Evolutionary conservation across 2,329 filamentous ascomycete species (phyloP), one percentile per base, ranked within the genome.

Genomic region (Ascosphaera pollenicola): DNA sequence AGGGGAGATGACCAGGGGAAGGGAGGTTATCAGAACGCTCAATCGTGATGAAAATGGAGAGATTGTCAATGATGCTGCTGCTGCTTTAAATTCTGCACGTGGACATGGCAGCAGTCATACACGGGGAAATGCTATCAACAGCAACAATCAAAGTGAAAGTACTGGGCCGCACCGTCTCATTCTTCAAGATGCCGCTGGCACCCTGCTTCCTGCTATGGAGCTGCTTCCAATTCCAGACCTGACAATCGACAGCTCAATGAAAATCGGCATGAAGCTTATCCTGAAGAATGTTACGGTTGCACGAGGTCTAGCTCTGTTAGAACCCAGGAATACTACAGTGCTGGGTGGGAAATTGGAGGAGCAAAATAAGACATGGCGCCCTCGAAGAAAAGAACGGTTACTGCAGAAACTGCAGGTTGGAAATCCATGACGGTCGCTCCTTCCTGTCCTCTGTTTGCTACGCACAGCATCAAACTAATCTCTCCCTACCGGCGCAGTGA

Each of bases 341-440:
- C 57, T 94, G n/a, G 89, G 89, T 2, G 89, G 89, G 0, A 91
- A 81, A 59, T 69, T 95, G 35, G 84, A 94, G 40, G 64, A 63
- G 0, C 71, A 84, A 65, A 81, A 95, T 51, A 75, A 72, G 51
- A 65, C 65, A 6, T 95, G 87, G 87, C 65, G 66, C 36, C 71
- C 75, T 11, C 73, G 72, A 2, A 68, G 80, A 45, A 75, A 93
- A 54, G 67, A 65, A 37, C 69, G 71, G 45, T 55, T 95, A 43
- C 74, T 72, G 51, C 68, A 70, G 38, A 69, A 65, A 10, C 68
- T 75, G 15, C 62, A 64, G 16, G 21, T 4, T 24, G 21, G 10
- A 5, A 10, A 53, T 44, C 10, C 21, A 24, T 24, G 21, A 24
- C n/a, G n/a, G n/a, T n/a, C n/a, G n/a, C n/a, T n/a, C n/a, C n/a